phyloP scores from a whole-genome alignment of 2,329 filamentous ascomycete species.

The Furcasterigmium sp. region DNA sequence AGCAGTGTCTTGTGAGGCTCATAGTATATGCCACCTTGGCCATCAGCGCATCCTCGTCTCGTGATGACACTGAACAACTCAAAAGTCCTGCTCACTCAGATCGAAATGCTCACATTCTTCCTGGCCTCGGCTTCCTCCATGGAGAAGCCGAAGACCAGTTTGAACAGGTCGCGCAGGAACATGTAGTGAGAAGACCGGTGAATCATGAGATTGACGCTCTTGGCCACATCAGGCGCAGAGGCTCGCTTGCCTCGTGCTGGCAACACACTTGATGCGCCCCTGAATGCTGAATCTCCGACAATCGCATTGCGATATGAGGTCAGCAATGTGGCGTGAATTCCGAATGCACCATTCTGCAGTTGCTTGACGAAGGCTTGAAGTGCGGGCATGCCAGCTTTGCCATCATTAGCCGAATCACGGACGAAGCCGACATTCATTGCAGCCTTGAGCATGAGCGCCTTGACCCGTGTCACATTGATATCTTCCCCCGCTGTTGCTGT shows the following conservation, averaged over 20 bases:
- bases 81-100: too few relatives aligned
- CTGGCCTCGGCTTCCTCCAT: conserved; percentile 69
- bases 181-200: conserved; percentile 64
- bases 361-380: conserved; percentile 73
- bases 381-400: conserved; percentile 41
- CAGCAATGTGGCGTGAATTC: conserved; percentile 63
- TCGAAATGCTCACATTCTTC: conserved; percentile 57
- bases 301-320: conserved; percentile 79
- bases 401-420: conserved; percentile 45
- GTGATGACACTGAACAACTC: too few relatives aligned
- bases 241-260: conserved; percentile 55
- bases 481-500: conserved; percentile 67
- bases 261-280: conserved; percentile 42
- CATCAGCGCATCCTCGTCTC: too few relatives aligned
- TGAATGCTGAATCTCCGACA: conserved; percentile 64
- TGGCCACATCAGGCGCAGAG: conserved; percentile 70
- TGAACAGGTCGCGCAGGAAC: conserved; percentile 79
- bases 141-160: conserved; percentile 78
- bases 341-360: conserved; percentile 74
- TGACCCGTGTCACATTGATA: conserved; percentile 69
- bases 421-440: conserved; percentile 80
- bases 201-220: conserved; percentile 72
- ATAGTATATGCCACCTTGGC: too few relatives aligned
- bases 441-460: conserved; percentile 75
- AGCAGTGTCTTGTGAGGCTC: too few relatives aligned